Base-by-base conservation (phyloP, 495 filamentous ascomycete genomes). In the Emericellopsis terricola region DNA sequence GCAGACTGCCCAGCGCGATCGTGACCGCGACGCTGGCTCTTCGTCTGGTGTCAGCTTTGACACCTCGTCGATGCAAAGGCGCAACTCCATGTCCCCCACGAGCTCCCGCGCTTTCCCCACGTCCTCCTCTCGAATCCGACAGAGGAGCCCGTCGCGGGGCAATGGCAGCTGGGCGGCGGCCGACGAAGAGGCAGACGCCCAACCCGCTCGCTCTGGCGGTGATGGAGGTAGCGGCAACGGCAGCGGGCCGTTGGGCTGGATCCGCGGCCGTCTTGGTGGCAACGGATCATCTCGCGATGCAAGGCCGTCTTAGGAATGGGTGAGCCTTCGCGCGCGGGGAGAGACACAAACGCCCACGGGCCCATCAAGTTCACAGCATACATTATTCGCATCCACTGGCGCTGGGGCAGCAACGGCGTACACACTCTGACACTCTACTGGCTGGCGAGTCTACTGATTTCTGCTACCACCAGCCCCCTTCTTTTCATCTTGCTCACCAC, bases 191-290 rank as follows among this genome's bases (percentile, higher is more conserved):
- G 42, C 47, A 7, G 36, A 30, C 27, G 10, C 28, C 23, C 17
- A 31, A 7, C 14, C 34, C 15, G 2, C 15, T 10, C 35, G n/a
- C n/a, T n/a, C n/a, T n/a, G n/a, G n/a, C n/a, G n/a, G n/a, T n/a
- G n/a, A n/a, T n/a, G n/a, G n/a, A n/a, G n/a, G n/a, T n/a, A 38
- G 15, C 34, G 32, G 13, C 5, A 19, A n/a, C 10, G 31, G 40
- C 31, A 38, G 44, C 17, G 51, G 56, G 33, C 48, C 55, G 6
- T 31, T 59, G 7, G 26, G 36, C 30, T 62, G 58, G 58, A 18
- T 62, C 16, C 41, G 56, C 34, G 53, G 53, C 27, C 52, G 45
- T 15, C 56, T 58, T 23, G 27, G 43, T 33, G 49, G 47, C 23
- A 26, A 26, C 23, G 23, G 23, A 6, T 26, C 23, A 11, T 26